A percentile compares a stretch with the other conserved stretches of the same genome.
Evolutionary conservation across 2,329 filamentous ascomycete genomes (phyloP).

Genomic region (Coniochaeta hoffmannii): DNA sequence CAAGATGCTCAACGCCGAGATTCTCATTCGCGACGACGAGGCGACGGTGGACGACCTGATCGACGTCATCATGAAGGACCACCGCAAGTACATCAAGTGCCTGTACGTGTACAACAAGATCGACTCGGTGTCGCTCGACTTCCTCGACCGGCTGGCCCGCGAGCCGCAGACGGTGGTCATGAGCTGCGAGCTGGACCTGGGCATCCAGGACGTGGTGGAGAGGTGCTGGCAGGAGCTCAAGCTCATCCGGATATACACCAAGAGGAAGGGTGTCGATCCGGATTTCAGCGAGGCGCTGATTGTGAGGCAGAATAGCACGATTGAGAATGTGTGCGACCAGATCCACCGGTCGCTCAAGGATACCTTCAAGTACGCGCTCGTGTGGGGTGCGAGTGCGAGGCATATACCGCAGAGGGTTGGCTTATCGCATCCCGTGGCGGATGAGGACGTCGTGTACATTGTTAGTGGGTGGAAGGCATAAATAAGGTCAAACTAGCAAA

Average conservation of each 20-base stretch:
- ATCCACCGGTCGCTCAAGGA: constrained; percentile 94
- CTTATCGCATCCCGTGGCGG: constrained; percentile 67
- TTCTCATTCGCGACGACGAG: constrained; percentile 89
- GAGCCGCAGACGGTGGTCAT: constrained; percentile 95
- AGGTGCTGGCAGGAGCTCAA: constrained; percentile 89
- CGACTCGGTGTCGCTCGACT: constrained; percentile 87
- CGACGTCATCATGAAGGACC: constrained; percentile 98
- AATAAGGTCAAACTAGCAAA: constrained; percentile 3
- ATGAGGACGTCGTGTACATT: constrained; percentile 64
- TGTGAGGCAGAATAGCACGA: constrained; percentile 76
- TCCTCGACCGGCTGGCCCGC: constrained; percentile 82
- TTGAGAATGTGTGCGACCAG: constrained; percentile 95
- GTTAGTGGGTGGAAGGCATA: constrained; percentile 57
- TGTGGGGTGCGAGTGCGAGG: constrained; percentile 94
- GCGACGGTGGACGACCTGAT: constrained; percentile 97
- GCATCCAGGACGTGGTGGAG: constrained; percentile 88
- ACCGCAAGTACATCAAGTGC: constrained; percentile 91
- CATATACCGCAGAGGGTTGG: constrained; percentile 94
- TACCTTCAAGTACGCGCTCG: constrained; percentile 96
- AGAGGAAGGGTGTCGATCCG: constrained; percentile 86
- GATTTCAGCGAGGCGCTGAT: constrained; percentile 89
- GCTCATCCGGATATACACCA: constrained; percentile 91
- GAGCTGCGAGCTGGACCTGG: constrained; percentile 93
- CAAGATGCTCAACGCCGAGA: constrained; percentile 97
- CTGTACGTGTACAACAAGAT: constrained; percentile 99